A percentile compares a stretch with the other conserved stretches of the same genome.
Evolutionary conservation across 2,329 filamentous ascomycete genomes (phyloP).

Genomic region (Fusarium brevicatenulatum): DNA sequence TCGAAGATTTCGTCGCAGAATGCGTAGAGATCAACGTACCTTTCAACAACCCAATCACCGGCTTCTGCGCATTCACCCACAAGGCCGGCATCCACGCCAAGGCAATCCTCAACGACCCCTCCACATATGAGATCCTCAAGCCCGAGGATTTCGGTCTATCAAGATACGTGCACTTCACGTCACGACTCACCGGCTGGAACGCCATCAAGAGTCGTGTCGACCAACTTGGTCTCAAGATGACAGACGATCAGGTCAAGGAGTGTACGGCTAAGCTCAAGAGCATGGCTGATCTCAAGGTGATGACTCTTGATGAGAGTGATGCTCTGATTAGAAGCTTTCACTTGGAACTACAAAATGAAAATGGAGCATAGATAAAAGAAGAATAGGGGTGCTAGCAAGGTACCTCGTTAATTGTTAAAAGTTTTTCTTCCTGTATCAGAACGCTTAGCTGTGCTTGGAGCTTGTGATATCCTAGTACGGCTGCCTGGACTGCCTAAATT

Average conservation of each 20-base stretch:
- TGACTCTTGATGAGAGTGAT: not conserved
- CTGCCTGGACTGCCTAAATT: not conserved
- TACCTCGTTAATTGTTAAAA: not conserved
- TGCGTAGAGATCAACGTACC: not conserved
- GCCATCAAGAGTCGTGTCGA: not conserved
- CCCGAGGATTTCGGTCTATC: not conserved
- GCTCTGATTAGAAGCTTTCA: not conserved
- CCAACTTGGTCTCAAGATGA: not conserved
- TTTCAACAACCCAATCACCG: not conserved
- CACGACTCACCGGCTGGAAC: not conserved
- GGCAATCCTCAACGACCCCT: not conserved
- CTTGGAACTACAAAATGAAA: not conserved
- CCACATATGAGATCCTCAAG: not conserved
- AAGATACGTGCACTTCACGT: not conserved
- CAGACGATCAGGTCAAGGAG: not conserved
- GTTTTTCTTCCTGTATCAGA: not conserved
- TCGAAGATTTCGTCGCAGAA: not conserved
- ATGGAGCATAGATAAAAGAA: not conserved
- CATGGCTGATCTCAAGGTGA: not conserved
- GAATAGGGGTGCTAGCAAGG: not conserved
- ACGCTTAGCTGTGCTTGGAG: not conserved
- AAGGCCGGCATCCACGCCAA: not conserved
- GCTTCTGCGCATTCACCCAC: not conserved
- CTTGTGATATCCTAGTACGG: not conserved
- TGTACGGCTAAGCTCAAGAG: not conserved